phyloP scores from a whole-genome alignment of 257 asterid genomes.

The Salvia splendens region DNA sequence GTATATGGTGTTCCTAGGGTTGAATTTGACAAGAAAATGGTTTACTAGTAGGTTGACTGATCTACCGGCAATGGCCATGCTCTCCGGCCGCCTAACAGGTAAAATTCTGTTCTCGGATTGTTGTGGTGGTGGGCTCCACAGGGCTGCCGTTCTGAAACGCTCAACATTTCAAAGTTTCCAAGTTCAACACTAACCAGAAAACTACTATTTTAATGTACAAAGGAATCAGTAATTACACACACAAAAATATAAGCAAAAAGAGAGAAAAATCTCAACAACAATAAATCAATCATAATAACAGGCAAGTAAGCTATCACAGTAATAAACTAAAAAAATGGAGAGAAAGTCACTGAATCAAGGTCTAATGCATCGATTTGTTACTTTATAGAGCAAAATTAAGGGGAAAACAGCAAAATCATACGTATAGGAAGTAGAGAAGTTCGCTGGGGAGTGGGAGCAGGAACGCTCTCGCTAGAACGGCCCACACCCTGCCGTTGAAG shows the following conservation, averaged over 20 bases:
- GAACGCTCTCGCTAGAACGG: constrained; percentile 13
- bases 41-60: constrained; percentile 51
- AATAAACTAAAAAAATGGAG: background rate
- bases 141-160: constrained; percentile 28
- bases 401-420: constrained; percentile 8
- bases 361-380: background rate
- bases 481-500: constrained; percentile 27
- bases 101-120: constrained; percentile 27
- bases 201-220: background rate
- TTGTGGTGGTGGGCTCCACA: constrained; percentile 3
- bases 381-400: background rate
- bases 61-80: constrained; percentile 25
- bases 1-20: constrained; percentile 47
- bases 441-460: constrained; percentile 11
- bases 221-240: background rate
- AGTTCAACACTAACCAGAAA: constrained; percentile 31
- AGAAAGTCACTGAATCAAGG: background rate
- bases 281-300: constrained; percentile 4
- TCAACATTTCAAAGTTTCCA: constrained; percentile 17
- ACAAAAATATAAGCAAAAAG: background rate
- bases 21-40: constrained; percentile 60
- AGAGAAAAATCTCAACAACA: background rate
- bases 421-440: constrained; percentile 24
- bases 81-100: constrained; percentile 44
- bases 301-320: constrained; percentile 3